Conservation (phyloP, 2,329 filamentous ascomycete species). For the Alternaria infectoria region DNA sequence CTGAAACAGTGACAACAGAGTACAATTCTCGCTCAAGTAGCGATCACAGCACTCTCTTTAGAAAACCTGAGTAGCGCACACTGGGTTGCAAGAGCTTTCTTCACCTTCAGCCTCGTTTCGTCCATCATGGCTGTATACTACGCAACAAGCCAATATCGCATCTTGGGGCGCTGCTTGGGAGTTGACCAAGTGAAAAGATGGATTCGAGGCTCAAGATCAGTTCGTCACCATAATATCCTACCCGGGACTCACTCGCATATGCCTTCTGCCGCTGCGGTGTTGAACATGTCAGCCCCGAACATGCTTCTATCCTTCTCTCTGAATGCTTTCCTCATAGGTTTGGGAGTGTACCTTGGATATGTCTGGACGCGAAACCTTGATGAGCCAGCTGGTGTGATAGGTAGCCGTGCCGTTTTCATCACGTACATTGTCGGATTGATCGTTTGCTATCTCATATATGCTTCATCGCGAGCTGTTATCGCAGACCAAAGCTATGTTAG, state of each 20-base stretch:
- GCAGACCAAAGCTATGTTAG: not conserved
- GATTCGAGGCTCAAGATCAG: too few relatives aligned
- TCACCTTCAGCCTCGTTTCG: not conserved
- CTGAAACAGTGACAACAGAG: too few relatives aligned
- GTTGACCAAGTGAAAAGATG: not conserved
- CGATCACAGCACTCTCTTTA: conserved; percentile 2
- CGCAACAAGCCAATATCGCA: not conserved
- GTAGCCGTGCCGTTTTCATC: not conserved
- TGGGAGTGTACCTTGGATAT: too few relatives aligned
- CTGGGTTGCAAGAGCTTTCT: not conserved
- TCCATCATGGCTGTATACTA: not conserved
- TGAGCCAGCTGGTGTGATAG: too few relatives aligned
- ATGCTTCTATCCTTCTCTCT: too few relatives aligned
- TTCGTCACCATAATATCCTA: too few relatives aligned
- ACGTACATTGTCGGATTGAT: not conserved
- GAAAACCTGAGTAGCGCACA: not conserved
- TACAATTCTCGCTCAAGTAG: not conserved
- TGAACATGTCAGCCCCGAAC: too few relatives aligned
- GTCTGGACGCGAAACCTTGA: too few relatives aligned
- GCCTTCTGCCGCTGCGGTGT: too few relatives aligned
- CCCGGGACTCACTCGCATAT: too few relatives aligned
- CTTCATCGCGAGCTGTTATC: not conserved
- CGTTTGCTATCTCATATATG: not conserved
- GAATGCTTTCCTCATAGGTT: too few relatives aligned
- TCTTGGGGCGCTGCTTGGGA: not conserved